phyloP scores from a whole-genome alignment of 192 early-diverging fungal species.

The Diversispora eburnea region DNA sequence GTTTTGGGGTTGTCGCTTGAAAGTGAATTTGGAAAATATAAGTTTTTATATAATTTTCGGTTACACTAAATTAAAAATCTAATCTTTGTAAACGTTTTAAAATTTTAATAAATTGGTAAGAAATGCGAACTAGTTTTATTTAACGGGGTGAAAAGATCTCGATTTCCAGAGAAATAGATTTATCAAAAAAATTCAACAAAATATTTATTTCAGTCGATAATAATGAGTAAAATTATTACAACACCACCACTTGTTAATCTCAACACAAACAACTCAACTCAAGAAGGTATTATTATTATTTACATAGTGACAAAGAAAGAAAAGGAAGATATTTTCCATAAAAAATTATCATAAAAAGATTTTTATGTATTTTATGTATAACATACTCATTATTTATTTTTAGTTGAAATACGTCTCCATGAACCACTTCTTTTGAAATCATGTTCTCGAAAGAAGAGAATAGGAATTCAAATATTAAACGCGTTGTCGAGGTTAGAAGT shows the following conservation, averaged over 20 bases:
- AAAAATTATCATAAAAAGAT: not conserved
- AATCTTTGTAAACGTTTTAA: too few species aligned
- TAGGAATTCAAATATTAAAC: slow-evolving; percentile 44
- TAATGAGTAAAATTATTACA: slow-evolving; percentile 34
- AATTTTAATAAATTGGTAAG: too few species aligned
- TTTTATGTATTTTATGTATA: not conserved
- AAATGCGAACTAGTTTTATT: too few species aligned
- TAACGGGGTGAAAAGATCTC: too few species aligned
- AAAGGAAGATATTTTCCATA: not conserved
- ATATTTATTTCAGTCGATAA: too few species aligned
- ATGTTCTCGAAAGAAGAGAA: slow-evolving; percentile 37
- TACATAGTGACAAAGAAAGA: not conserved
- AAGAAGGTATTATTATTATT: slow-evolving; percentile 36
- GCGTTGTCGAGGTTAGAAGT: slow-evolving; percentile 40
- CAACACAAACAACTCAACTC: slow-evolving; percentile 29
- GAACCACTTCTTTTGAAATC: slow-evolving; percentile 43
- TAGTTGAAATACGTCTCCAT: slow-evolving; percentile 42
- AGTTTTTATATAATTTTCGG: too few species aligned
- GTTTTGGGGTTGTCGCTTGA: not conserved
- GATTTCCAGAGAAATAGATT: too few species aligned
- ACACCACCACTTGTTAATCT: slow-evolving; percentile 42
- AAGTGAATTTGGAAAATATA: too few species aligned
- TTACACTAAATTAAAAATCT: too few species aligned
- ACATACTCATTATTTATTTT: not conserved
- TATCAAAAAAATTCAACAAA: not conserved